These are phyloP conservation scores for Entomortierella parvispora DNA, from an alignment of 192 early-diverging fungal genomes.

Conservation along the genomic window DNA sequence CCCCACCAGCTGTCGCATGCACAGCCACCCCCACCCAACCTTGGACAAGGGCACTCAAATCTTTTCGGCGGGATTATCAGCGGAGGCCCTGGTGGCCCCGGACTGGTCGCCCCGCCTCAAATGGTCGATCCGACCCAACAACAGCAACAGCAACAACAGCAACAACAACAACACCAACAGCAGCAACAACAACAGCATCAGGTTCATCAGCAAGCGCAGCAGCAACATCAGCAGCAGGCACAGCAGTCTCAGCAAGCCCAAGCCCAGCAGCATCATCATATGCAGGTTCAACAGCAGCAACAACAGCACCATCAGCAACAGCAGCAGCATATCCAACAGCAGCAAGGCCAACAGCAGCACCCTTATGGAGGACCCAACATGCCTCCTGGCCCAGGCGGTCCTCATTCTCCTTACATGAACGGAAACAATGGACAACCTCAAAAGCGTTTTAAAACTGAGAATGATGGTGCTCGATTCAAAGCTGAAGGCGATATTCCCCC, in stretches of 20 bases:
- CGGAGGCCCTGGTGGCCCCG: conserved; percentile 55
- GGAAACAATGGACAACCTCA: conserved; percentile 40
- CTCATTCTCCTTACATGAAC: conserved; percentile 57
- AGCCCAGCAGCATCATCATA: conserved; percentile 18
- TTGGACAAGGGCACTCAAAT: conserved; percentile 70
- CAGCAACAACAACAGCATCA: conserved; percentile 19
- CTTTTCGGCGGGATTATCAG: conserved; percentile 66
- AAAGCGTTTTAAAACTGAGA: conserved; percentile 47
- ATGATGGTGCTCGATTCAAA: conserved; percentile 40
- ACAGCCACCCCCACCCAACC: conserved; percentile 70
- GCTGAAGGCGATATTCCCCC: conserved; percentile 41
- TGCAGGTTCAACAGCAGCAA: conserved; percentile 37
- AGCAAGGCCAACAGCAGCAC: conserved; percentile 12
- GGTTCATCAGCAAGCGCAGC: conserved; percentile 23
- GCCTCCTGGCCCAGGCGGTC: conserved; percentile 34
- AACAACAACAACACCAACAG: conserved; percentile 12
- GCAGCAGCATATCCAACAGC: conserved; percentile 26
- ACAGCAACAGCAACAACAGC: conserved; percentile 17
- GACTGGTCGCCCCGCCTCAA: conserved; percentile 60
- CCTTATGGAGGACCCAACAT: conserved; percentile 48
- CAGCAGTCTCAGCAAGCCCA: conserved; percentile 9
- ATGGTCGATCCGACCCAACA: conserved; percentile 59
- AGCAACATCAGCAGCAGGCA: conserved; percentile 19
- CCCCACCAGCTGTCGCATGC: conserved; percentile 58
- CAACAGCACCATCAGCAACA: conserved; percentile 29